A percentile compares a stretch with the other conserved stretches of the same genome.
Conservation (phyloP, 768 basidiomycete species). For the Phallus indusiatus region DNA sequence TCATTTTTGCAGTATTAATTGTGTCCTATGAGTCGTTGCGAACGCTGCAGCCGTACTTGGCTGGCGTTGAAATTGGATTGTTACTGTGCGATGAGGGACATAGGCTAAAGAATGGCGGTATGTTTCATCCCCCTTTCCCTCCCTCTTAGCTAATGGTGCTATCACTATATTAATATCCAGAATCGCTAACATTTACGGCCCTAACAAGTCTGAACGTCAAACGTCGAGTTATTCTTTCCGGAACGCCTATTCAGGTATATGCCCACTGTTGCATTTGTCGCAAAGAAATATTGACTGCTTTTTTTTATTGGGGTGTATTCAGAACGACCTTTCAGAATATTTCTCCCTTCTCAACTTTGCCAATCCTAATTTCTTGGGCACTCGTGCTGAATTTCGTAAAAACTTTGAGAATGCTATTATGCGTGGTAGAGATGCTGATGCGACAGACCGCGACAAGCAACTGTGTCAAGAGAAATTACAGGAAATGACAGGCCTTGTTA, state of each 20-base stretch:
- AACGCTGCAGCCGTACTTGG: slow-evolving; percentile 65
- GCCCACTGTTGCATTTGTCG: background rate
- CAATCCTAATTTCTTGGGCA: slow-evolving; percentile 82
- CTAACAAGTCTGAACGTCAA: slow-evolving; percentile 76
- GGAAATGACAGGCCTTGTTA: slow-evolving; percentile 78
- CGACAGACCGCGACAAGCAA: slow-evolving; percentile 68
- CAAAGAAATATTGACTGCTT: background rate
- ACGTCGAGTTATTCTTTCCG: slow-evolving; percentile 87
- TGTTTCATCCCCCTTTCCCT: slow-evolving; percentile 14
- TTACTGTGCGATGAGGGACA: slow-evolving; percentile 98
- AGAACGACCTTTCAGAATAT: slow-evolving; percentile 93
- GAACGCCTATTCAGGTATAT: slow-evolving; percentile 80
- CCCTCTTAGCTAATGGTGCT: slow-evolving; percentile 1
- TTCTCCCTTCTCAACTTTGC: slow-evolving; percentile 91
- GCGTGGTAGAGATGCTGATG: slow-evolving; percentile 82
- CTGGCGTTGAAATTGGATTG: slow-evolving; percentile 75
- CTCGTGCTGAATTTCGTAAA: slow-evolving; percentile 86
- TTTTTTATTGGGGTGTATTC: background rate
- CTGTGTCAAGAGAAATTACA: slow-evolving; percentile 84
- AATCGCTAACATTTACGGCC: slow-evolving; percentile 80
- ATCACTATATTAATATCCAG: slow-evolving; percentile 29
- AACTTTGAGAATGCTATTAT: slow-evolving; percentile 92
- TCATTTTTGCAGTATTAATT: slow-evolving; percentile 69
- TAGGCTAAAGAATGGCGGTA: slow-evolving; percentile 90
- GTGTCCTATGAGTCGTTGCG: slow-evolving; percentile 96